These are phyloP conservation scores for Acanthamoeba royreba DNA, from an alignment of 208 protist genomes.

Conservation along the genomic window DNA sequence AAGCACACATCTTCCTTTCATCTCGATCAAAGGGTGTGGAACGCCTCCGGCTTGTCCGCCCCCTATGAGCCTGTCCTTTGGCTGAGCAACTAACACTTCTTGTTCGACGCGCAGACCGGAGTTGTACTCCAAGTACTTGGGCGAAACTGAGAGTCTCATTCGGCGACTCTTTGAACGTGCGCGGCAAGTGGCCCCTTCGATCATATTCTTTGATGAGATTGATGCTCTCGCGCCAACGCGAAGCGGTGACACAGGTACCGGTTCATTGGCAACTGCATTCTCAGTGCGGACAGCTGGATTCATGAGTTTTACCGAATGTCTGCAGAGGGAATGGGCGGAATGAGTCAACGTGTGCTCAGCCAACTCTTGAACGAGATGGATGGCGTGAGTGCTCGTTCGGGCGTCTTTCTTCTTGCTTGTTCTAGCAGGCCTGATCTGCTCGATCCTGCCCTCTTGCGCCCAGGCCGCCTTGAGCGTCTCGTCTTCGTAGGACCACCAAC, in stretches of 20 bases:
- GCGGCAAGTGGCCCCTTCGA: slow-evolving; percentile 52
- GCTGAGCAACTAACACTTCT: background rate
- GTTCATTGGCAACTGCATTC: background rate
- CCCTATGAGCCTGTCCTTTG: too few species aligned
- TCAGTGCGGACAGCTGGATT: background rate
- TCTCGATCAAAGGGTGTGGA: background rate
- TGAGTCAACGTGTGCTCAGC: slow-evolving; percentile 69
- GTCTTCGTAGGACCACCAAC: background rate
- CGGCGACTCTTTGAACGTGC: slow-evolving; percentile 84
- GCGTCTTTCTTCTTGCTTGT: slow-evolving; percentile 83
- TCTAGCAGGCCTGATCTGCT: slow-evolving; percentile 84
- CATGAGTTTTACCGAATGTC: slow-evolving; percentile 52
- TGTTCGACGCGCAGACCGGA: slow-evolving; percentile 91
- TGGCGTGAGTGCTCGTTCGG: background rate
- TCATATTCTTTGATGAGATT: slow-evolving; percentile 56
- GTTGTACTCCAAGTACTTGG: slow-evolving; percentile 82
- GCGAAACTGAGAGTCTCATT: slow-evolving; percentile 85
- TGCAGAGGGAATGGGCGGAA: slow-evolving; percentile 81
- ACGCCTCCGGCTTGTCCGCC: background rate
- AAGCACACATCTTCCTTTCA: background rate
- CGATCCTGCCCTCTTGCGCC: slow-evolving; percentile 83
- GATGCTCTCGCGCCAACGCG: background rate
- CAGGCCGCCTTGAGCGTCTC: slow-evolving; percentile 82
- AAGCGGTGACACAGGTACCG: background rate
- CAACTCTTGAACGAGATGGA: background rate